A percentile compares a stretch with the other conserved stretches of the same genome.
phyloP scores from a whole-genome alignment of 2,329 filamentous ascomycete genomes.

The Xylaria sp. region DNA sequence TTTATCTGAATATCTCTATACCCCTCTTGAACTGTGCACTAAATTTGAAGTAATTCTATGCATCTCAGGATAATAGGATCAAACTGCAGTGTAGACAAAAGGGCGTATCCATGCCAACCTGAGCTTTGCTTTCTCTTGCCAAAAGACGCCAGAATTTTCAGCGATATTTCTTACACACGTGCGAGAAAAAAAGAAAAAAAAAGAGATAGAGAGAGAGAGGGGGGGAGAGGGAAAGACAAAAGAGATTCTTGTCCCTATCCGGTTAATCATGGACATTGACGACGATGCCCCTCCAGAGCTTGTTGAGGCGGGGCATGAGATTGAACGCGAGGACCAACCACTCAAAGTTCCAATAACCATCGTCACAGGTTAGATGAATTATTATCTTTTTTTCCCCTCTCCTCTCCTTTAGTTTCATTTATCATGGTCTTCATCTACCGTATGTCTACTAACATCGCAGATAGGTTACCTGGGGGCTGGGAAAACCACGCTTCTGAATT shows the following conservation, averaged over 20 bases:
- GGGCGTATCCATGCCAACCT: neutral
- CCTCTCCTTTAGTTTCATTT: neutral
- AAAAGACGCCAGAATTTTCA: neutral
- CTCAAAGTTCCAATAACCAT: slow-evolving; percentile 86
- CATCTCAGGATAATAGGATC: neutral
- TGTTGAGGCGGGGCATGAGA: slow-evolving; percentile 49
- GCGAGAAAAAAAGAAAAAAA: neutral
- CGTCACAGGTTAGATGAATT: slow-evolving; percentile 71
- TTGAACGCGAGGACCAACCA: slow-evolving; percentile 61
- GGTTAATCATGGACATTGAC: slow-evolving; percentile 66
- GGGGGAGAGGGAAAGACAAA: slow-evolving; percentile 2
- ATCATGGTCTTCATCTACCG: neutral
- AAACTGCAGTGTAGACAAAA: neutral
- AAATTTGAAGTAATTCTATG: neutral
- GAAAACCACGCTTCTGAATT: slow-evolving; percentile 95
- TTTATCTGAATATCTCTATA: neutral
- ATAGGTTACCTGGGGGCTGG: slow-evolving; percentile 92
- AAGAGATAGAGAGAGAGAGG: neutral
- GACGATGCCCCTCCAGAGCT: slow-evolving; percentile 76
- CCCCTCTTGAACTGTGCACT: neutral
- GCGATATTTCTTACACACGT: neutral
- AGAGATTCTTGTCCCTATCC: neutral
- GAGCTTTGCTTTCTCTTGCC: neutral
- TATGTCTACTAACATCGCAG: slow-evolving; percentile 25
- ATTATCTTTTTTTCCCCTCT: too few relatives aligned